Conservation (phyloP, 345 rosid species). For the Toxicodendron radicans region DNA sequence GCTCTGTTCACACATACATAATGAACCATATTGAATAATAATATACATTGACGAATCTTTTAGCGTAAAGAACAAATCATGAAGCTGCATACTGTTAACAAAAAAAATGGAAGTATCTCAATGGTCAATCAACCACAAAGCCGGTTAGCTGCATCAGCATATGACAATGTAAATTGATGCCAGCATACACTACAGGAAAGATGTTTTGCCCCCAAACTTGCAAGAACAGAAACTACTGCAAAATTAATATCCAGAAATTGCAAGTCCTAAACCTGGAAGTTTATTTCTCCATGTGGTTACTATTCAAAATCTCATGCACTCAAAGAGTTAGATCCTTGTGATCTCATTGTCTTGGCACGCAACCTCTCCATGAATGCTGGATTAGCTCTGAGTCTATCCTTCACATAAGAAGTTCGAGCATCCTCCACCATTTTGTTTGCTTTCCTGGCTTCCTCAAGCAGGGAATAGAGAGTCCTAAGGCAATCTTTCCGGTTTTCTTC, state of each 20-base stretch:
- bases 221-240: slow-evolving; percentile 4
- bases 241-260: neutral
- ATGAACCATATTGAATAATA: neutral
- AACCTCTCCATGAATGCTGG: slow-evolving; percentile 88
- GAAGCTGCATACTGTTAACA: neutral
- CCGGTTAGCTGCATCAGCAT: neutral
- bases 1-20: neutral
- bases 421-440: slow-evolving; percentile 77
- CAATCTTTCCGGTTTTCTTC: slow-evolving; percentile 98
- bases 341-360: slow-evolving; percentile 54
- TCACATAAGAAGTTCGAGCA: slow-evolving; percentile 67
- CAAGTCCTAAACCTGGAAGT: slow-evolving; percentile 1
- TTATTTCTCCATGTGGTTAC: slow-evolving; percentile 4
- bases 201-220: neutral
- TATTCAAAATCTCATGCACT: slow-evolving; percentile 28
- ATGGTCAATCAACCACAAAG: neutral
- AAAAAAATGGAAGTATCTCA: neutral
- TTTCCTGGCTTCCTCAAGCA: slow-evolving; percentile 86
- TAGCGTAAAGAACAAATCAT: neutral
- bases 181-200: neutral
- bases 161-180: neutral
- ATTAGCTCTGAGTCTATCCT: slow-evolving; percentile 73
- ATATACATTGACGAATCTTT: neutral
- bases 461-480: slow-evolving; percentile 69
- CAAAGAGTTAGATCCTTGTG: slow-evolving; percentile 38